Evolutionary conservation across 495 filamentous ascomycete species (phyloP).

Genomic region (Aspergillus nidulans): DNA sequence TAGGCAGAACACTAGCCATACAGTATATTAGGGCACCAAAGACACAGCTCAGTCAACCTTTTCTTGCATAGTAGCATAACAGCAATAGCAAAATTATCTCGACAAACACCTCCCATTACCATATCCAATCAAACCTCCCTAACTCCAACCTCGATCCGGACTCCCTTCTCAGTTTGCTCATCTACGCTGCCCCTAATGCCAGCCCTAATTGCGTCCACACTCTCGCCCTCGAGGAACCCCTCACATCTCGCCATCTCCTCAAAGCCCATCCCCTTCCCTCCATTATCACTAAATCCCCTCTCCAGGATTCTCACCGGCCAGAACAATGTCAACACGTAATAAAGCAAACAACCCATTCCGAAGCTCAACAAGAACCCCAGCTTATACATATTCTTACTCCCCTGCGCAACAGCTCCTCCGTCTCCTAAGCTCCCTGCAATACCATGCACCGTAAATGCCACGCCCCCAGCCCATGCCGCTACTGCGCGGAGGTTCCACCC

Average conservation of each 20-base stretch:
- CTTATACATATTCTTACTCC: conserved; percentile 18
- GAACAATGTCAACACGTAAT: conserved; percentile 10
- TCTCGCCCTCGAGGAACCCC: conserved; percentile 5
- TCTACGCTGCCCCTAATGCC: too few species aligned
- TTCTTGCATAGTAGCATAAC: too few species aligned
- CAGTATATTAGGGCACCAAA: too few species aligned
- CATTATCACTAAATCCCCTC: background rate
- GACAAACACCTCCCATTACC: background rate
- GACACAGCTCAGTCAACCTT: too few species aligned
- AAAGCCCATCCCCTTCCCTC: background rate
- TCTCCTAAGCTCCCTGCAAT: conserved; percentile 7
- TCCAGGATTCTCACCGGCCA: conserved; percentile 5
- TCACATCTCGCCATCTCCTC: conserved; percentile 6
- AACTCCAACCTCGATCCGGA: background rate
- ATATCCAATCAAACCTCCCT: background rate
- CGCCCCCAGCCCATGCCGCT: conserved; percentile 14
- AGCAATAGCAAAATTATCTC: too few species aligned
- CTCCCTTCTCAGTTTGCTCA: background rate
- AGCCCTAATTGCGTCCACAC: too few species aligned
- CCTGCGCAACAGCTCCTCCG: conserved; percentile 2
- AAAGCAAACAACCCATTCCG: conserved; percentile 3
- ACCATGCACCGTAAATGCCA: conserved; percentile 14
- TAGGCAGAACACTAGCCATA: too few species aligned
- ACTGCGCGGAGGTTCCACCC: conserved; percentile 17
- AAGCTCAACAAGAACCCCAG: conserved; percentile 17